Base-by-base conservation (phyloP, 208 protist species). In the Tetramitus jugosus region DNA sequence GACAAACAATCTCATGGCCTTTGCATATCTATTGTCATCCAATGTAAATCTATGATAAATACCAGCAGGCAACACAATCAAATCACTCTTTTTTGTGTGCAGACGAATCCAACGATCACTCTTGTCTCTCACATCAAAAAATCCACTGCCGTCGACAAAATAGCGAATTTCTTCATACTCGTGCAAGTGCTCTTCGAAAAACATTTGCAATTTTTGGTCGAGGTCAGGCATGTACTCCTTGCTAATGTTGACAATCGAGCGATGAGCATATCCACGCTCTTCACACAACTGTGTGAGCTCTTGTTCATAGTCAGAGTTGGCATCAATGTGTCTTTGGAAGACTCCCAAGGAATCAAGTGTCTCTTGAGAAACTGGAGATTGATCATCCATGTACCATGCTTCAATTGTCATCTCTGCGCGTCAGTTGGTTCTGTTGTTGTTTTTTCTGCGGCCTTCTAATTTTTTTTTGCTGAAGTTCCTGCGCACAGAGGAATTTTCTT, bases 71-170 rank as follows among this genome's bases (percentile, higher is more conserved):
- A 96, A 79, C 39, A 95, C 68, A 35, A 96, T 79, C 40, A 95
- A 79, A 71, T 96, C 86, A n/a, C 91, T 91, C 0, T 80, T 74
- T 37, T 85, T 78, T 2, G 92, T 79, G 42, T 90, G 83, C 60
- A 95, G 82, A 17, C 93, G 88, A 60, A 96, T 94, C 92, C 93
- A 96, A 80, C 89, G 88, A 80, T 96, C 93, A 60, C 92, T 83
- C 78, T 90, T 89, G 29, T 88, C 87, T 52, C 93, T 89, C 10
- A 96, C 85, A 83, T 96, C 93, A 80, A 95, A 88, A 80, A 88
- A 95, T 67, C 89, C 94, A 14, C 87, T 92, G 29, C 93, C 93
- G 72, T 94, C 92, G 49, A 89, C 84, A 2, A 94, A 82, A 45
- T 94, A 84, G 14, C 92, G 90, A 39, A 95, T 81, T 79, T 96